A percentile compares a stretch with the other conserved stretches of the same genome.
Conservation (phyloP, 805 yeast species). For the Lipomyces sp. region DNA sequence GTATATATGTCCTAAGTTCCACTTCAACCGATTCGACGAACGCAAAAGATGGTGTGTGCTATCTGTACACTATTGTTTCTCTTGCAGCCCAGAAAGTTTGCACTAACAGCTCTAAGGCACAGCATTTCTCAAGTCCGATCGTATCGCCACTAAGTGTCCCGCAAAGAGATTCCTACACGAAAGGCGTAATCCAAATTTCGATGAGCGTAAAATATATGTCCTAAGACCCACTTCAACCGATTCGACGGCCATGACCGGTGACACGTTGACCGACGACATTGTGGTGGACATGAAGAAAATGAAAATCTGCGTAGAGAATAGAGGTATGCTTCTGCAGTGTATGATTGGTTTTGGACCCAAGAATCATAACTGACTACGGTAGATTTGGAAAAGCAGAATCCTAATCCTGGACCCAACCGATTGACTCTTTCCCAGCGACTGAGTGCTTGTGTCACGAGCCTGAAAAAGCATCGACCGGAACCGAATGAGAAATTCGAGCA, state of each 20-base stretch:
- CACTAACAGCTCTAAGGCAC: too few species aligned
- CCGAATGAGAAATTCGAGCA: background rate
- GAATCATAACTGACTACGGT: background rate
- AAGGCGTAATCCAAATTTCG: background rate
- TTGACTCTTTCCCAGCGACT: background rate
- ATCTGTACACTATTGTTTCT: too few species aligned
- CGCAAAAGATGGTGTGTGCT: too few species aligned
- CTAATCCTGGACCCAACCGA: background rate
- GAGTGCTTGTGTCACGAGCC: background rate
- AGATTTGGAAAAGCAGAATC: background rate
- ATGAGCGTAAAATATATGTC: background rate
- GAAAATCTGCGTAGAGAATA: background rate
- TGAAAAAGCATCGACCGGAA: background rate
- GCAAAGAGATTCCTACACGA: background rate
- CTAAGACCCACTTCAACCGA: background rate
- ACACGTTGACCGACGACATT: slow-evolving; percentile 5
- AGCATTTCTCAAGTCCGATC: too few species aligned
- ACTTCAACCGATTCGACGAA: too few species aligned
- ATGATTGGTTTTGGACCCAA: background rate
- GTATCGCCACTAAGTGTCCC: too few species aligned
- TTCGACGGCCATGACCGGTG: background rate
- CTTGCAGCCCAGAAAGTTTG: too few species aligned
- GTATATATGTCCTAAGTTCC: too few species aligned
- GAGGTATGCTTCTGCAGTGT: background rate
- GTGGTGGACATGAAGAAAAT: background rate